These are phyloP conservation scores for Pseudonitzschia delicatissima DNA, from an alignment of 108 stramenopile species.

Conservation along the genomic window DNA sequence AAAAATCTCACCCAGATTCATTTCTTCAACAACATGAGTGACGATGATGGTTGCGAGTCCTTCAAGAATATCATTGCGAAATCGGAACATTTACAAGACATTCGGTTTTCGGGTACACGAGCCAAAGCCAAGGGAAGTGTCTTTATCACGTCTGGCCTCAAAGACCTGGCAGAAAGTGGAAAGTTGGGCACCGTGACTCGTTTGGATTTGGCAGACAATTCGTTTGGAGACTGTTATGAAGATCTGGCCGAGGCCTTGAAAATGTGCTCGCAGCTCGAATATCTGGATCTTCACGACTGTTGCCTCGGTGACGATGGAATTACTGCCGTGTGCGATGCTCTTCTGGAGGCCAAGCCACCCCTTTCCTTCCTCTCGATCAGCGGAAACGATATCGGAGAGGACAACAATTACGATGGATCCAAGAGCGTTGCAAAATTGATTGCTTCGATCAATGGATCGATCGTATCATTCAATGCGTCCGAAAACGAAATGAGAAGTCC, in stretches of 20 bases:
- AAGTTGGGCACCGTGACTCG: neutral
- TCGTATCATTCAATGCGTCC: slow-evolving; percentile 6
- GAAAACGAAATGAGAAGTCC: slow-evolving; percentile 8
- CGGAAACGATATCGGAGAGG: slow-evolving; percentile 10
- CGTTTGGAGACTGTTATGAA: slow-evolving; percentile 18
- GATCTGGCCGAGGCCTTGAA: slow-evolving; percentile 8
- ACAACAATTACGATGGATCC: neutral
- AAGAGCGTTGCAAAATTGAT: neutral
- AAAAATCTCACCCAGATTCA: slow-evolving; percentile 10
- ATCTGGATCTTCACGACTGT: slow-evolving; percentile 13
- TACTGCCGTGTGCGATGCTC: slow-evolving; percentile 3
- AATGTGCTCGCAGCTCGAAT: slow-evolving; percentile 9
- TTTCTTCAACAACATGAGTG: slow-evolving; percentile 34
- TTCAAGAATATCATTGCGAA: slow-evolving; percentile 12
- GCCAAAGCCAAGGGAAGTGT: slow-evolving; percentile 14
- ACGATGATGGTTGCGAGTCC: slow-evolving; percentile 15
- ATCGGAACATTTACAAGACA: slow-evolving; percentile 12
- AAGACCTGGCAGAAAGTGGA: slow-evolving; percentile 7
- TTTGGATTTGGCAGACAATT: slow-evolving; percentile 19
- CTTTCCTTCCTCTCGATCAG: slow-evolving; percentile 15
- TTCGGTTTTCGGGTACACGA: slow-evolving; percentile 23
- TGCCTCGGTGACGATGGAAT: slow-evolving; percentile 15
- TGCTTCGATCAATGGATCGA: neutral
- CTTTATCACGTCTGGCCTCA: slow-evolving; percentile 16
- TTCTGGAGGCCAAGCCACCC: slow-evolving; percentile 2